Base-by-base conservation (phyloP, 768 basidiomycete species). In the Austroboletus eburneus region DNA sequence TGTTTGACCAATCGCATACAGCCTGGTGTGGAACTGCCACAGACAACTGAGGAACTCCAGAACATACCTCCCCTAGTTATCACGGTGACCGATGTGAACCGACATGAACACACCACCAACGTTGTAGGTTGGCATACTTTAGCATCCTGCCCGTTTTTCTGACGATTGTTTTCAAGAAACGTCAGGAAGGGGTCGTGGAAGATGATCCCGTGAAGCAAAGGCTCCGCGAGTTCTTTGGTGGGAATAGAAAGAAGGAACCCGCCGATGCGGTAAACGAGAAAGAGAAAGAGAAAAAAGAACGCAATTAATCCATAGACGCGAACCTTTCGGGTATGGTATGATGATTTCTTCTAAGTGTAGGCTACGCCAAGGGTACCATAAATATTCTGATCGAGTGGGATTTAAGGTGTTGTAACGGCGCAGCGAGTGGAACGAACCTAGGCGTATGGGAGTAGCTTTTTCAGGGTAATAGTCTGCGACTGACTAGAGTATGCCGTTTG, bases 101-200 rank as follows among this genome's bases (percentile, higher is more conserved):
- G 64, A 25, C 72, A 76, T 51, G 72, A 78, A 36, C 85, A 88
- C 64, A 68, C 77, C 27, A 58, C 69, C 39, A 68, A 69, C 14
- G 65, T 89, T 21, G 87, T 87, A 47, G 60, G 82, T 70, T 17
- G 9, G 17, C 16, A 22, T 20, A 24, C 39, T 40, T 24, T 12
- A 14, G 25, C 34, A 7, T 9, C 33, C 22, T 16, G 17, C 27
- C 36, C 32, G 21, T 17, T 42, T 30, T 46, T 12, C 27, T 47
- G 33, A 58, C 36, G 40, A 23, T 46, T 69, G 67, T 60, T 61
- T 42, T 36, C 42, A 50, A 78, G 77, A 74, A 69, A 39, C 79
- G 89, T 4, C 89, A 92, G 62, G 78, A 74, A 49, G 87, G 87
- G 3, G 88, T 91, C 1, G 83, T 89, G 38, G 83, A 83, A 1